Evolutionary conservation across 2,329 filamentous ascomycete genomes (phyloP), one percentile per base, ranked within the genome.

Genomic region (Coniella vitis): DNA sequence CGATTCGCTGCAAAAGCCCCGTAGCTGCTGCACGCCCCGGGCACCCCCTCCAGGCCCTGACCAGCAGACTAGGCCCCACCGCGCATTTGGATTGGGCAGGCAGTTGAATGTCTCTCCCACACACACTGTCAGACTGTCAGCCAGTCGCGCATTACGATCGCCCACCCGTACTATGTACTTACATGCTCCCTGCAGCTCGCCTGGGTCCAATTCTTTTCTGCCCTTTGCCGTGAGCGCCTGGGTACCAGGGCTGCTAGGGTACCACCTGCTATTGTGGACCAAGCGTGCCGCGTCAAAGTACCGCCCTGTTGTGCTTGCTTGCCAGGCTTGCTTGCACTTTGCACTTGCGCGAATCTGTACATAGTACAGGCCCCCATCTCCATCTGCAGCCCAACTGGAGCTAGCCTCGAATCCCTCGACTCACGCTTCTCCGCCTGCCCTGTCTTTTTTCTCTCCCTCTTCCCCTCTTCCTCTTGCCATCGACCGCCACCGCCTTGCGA

Each of bases 1-100:
- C 40, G 40, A 42, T 42, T 42, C 40, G 40, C 22, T 29, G 32
- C 16, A 42, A 34, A 42, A 42, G 40, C 40, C 40, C 29, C 25
- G 25, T 22, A 21, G 14, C 5, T 42, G 40, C 40, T 41, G 38
- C 38, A 41, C 10, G 13, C n/a, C 7, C 14, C 14, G 29, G 38
- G 29, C n/a, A 17, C 38, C 25, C 25, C 10, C 25, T 41, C 22
- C 21, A 41, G 39, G 20, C 31, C 20, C 4, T 22, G 20, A 7
- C 5, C 14, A 22, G 16, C n/a, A n/a, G n/a, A n/a, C 39, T 25
- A 16, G 25, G 14, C 38, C 21, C 20, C n/a, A 22, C 38, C 12
- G 38, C 38, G 21, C n/a, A 17, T 10, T 17, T 19, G 8, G 22
- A 25, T 22, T 41, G 39, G 38, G 39, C 39, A 29, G 25, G 14